Evolutionary conservation across 257 asterid genomes (phyloP).

Genomic region (Galeopsis tetrahit): DNA sequence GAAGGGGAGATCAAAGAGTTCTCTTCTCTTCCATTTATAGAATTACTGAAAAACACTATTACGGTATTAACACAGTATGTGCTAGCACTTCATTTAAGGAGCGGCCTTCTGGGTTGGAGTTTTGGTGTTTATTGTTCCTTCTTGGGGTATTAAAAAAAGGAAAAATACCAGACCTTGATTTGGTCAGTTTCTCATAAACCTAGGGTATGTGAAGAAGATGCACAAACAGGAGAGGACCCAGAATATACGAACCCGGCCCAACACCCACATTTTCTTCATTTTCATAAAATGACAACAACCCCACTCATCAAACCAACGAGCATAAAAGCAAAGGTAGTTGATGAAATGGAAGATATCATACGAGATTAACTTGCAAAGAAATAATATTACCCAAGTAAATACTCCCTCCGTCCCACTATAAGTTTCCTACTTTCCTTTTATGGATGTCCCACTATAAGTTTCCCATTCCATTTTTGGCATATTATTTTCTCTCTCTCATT

Average conservation of each 20-base stretch:
- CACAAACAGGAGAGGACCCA: neutral
- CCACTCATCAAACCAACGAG: constrained; percentile 19
- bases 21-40: neutral
- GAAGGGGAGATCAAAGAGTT: neutral
- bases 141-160: neutral
- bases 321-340: constrained; percentile 23
- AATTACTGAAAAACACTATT: constrained; percentile 12
- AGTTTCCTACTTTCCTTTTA: too few species aligned
- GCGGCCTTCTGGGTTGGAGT: neutral
- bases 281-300: neutral
- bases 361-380: constrained; percentile 1
- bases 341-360: constrained; percentile 4
- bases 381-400: neutral
- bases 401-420: too few species aligned
- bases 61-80: neutral
- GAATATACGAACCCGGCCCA: neutral
- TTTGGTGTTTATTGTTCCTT: neutral
- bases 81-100: constrained; percentile 1
- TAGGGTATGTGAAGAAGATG: neutral
- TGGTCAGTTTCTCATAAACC: neutral
- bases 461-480: too few species aligned
- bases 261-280: neutral
- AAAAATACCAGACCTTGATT: neutral
- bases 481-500: too few species aligned
- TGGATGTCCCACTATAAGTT: too few species aligned